Evolutionary conservation across 257 asterid species (phyloP), one percentile per base, ranked within the genome.

Genomic region (Penstemon barbatus): DNA sequence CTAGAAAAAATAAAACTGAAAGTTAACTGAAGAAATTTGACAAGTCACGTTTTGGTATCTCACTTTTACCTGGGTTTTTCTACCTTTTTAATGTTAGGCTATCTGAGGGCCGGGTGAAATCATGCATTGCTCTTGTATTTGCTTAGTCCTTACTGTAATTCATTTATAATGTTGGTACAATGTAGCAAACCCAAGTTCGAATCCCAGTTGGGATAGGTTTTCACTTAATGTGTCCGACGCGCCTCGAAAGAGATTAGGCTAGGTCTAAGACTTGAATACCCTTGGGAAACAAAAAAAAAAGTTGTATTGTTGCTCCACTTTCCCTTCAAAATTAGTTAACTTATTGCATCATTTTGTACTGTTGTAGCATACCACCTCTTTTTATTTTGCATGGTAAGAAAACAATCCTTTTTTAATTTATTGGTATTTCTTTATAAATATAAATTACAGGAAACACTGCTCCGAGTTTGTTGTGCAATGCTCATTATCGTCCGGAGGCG

Each of bases 401-500:
- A 43, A 55, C 8, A 4, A 4, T 62, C 41, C 12, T 45, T 45
- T 18, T 44, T 8, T 8, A 25, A 25, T 25, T 25, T 25, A 25
- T 25, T 25, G 33, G 33, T 25, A 25, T 25, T 25, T 25, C 2
- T 25, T 25, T 25, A 2, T 25, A 25, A 25, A 25, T 25, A 25
- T 25, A 15, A 12, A 52, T 68, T 81, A 80, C 91, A 92, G 98
- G 98, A 85, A 74, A 90, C 96, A 0, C 79, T 92, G 53, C 95
- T 90, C 5, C 85, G 98, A 48, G 71, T 92, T 54, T 92, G 97
- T 74, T 92, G 98, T 59, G 96, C 98, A 5, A 92, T 90, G 98
- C 86, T 92, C 77, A 76, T 92, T 56, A 86, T 90, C 5, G 93
- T 90, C 5, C 79, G 97, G 72, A 90, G 84, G 88, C 93, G 96